phyloP scores from a whole-genome alignment of 2,329 filamentous ascomycete genomes.

The Coniochaeta ligniaria region DNA sequence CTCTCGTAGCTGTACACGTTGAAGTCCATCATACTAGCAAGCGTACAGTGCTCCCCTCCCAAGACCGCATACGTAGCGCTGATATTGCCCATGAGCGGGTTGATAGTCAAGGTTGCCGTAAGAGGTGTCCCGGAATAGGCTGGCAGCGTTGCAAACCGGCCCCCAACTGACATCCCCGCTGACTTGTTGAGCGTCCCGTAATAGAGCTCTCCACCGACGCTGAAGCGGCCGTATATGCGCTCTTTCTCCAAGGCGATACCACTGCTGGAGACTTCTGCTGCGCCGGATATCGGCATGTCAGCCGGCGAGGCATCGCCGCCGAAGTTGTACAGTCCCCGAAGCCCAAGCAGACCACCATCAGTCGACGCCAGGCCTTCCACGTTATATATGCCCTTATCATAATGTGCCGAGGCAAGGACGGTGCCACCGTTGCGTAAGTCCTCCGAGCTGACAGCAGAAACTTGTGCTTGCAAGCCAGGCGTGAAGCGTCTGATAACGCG shows the following conservation, averaged over 20 bases:
- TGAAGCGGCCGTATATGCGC: slow-evolving; percentile 73
- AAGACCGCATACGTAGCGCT: slow-evolving; percentile 88
- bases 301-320: slow-evolving; percentile 56
- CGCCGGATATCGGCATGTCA: slow-evolving; percentile 10
- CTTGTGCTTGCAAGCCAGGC: slow-evolving; percentile 69
- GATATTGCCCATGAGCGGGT: slow-evolving; percentile 89
- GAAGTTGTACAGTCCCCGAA: slow-evolving; percentile 92
- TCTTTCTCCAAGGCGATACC: slow-evolving; percentile 35
- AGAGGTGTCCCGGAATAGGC: slow-evolving; percentile 79
- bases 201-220: slow-evolving; percentile 86
- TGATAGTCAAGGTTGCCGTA: slow-evolving; percentile 87
- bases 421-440: slow-evolving; percentile 69
- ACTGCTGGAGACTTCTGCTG: slow-evolving; percentile 10
- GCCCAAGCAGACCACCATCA: slow-evolving; percentile 80
- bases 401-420: slow-evolving; percentile 65
- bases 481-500: slow-evolving; percentile 74
- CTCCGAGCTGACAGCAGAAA: slow-evolving; percentile 71
- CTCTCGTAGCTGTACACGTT: slow-evolving; percentile 99
- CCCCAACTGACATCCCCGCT: slow-evolving; percentile 80
- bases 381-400: slow-evolving; percentile 80
- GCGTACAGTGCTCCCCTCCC: slow-evolving; percentile 72
- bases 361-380: slow-evolving; percentile 88
- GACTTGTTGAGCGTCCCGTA: slow-evolving; percentile 94
- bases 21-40: slow-evolving; percentile 91
- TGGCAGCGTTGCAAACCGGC: slow-evolving; percentile 83